Conservation (phyloP, 345 rosid species). For the Moringa oleifera region DNA sequence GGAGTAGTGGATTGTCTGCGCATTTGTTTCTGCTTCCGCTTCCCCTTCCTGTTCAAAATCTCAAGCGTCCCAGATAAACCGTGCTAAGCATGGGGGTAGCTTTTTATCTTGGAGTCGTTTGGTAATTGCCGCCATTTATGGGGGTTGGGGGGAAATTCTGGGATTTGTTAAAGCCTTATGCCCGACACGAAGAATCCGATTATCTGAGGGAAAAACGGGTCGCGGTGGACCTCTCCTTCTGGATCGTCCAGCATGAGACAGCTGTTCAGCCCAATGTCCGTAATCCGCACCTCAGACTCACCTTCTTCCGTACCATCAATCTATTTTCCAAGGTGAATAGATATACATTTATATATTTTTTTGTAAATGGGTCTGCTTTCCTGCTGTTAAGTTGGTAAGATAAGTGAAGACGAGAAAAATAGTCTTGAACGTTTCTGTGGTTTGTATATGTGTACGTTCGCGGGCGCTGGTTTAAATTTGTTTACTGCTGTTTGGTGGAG, state of each 20-base stretch:
- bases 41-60: neutral
- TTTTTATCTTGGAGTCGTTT: neutral
- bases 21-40: neutral
- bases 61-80: neutral
- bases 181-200: constrained; percentile 47
- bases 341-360: constrained; percentile 13
- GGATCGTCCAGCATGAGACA: constrained; percentile 87
- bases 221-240: constrained; percentile 81
- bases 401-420: neutral
- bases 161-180: constrained; percentile 72
- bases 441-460: too few relatives aligned
- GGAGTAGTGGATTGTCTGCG: neutral
- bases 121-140: constrained; percentile 24
- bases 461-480: too few relatives aligned
- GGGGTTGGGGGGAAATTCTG: constrained; percentile 94
- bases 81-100: neutral
- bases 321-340: constrained; percentile 94
- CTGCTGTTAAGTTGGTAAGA: neutral
- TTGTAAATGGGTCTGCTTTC: neutral
- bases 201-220: constrained; percentile 68
- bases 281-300: constrained; percentile 73
- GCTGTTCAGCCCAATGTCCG: constrained; percentile 42
- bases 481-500: too few relatives aligned
- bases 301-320: constrained; percentile 82
- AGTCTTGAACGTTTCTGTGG: too few relatives aligned